Conservation (phyloP, 1,284 basidiomycete genomes). For the Pseudozyma pruni region DNA sequence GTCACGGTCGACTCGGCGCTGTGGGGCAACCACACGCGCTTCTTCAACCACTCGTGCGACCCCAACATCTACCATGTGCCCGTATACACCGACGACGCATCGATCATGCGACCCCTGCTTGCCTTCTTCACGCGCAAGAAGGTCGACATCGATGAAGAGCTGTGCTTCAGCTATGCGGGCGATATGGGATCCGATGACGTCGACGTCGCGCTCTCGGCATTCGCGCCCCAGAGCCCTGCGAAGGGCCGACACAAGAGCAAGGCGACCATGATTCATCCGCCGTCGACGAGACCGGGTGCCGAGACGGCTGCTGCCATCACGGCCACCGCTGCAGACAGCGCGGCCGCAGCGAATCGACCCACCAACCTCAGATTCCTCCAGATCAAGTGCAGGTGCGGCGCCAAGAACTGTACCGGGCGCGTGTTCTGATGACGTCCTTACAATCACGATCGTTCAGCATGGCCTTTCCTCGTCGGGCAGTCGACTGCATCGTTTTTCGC, state of each 20-base stretch:
- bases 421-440: slow-evolving; percentile 4
- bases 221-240: slow-evolving; percentile 2
- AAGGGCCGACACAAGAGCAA: background rate
- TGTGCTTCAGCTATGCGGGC: slow-evolving; percentile 38
- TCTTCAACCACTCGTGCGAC: slow-evolving; percentile 78
- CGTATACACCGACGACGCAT: slow-evolving; percentile 77
- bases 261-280: slow-evolving; percentile 16
- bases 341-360: background rate
- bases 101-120: slow-evolving; percentile 73
- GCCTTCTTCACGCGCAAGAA: slow-evolving; percentile 78
- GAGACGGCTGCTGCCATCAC: slow-evolving; percentile 11
- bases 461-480: too few relatives aligned
- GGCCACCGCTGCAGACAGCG: slow-evolving; percentile 7
- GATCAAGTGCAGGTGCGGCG: slow-evolving; percentile 23
- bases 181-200: background rate
- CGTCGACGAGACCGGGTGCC: slow-evolving; percentile 10
- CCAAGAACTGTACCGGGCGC: slow-evolving; percentile 22
- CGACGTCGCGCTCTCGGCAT: background rate
- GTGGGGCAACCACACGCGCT: slow-evolving; percentile 56
- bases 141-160: slow-evolving; percentile 75
- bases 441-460: too few relatives aligned
- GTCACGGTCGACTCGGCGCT: slow-evolving; percentile 53
- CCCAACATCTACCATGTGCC: slow-evolving; percentile 81
- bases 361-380: background rate
- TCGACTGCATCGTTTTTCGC: too few relatives aligned